Base-by-base conservation (phyloP, 2,329 filamentous ascomycete species). In the Ploettnerulaceae sp. region DNA sequence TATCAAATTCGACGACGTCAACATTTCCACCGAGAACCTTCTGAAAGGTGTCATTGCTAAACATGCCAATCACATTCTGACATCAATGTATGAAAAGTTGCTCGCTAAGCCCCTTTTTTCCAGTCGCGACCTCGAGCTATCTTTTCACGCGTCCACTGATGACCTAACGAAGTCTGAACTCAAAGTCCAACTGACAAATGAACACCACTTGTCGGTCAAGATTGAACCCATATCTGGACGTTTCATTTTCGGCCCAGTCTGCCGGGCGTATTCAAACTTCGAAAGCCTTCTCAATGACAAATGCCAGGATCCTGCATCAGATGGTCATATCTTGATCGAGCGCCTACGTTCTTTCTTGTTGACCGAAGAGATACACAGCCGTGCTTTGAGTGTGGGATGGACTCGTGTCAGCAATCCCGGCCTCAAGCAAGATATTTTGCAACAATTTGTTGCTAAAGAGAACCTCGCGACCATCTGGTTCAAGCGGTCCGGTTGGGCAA, bases 171-270 rank as follows among this genome's bases (percentile, higher is more conserved):
- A 84, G 28, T 90, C 85, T 35, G 71, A 67, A 24, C 71, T 97
- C 43, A 73, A 72, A 24, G 75, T 91, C 56, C 82, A 86, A 54
- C 70, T 95, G 21, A 84, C 85, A 4, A 71, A 73, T n/a, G 70
- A 75, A 20, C 74, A 79, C 45, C 69, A 72, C 28, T 67, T 85
- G 25, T 76, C 71, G 5, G 66, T 95, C 21, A 74, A 77, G 14
- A 73, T 96, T 36, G 88, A 95, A 55, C 81, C 85, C 0, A 79
- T 86, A 20, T 89, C 86, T 0, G 93, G 93, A n/a, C 68, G 74
- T 8, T 84, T 89, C 51, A 78, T 81, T 7, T 66, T 95, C 28
- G 77, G 79, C 47, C 86, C 89, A 50, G 76, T 76, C 40, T 77
- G 78, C 2, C 72, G 71, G 47, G 67, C 75, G 34, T 71, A 75